Base-by-base conservation (phyloP, 495 filamentous ascomycete species). In the Aspergillus cavernicola region DNA sequence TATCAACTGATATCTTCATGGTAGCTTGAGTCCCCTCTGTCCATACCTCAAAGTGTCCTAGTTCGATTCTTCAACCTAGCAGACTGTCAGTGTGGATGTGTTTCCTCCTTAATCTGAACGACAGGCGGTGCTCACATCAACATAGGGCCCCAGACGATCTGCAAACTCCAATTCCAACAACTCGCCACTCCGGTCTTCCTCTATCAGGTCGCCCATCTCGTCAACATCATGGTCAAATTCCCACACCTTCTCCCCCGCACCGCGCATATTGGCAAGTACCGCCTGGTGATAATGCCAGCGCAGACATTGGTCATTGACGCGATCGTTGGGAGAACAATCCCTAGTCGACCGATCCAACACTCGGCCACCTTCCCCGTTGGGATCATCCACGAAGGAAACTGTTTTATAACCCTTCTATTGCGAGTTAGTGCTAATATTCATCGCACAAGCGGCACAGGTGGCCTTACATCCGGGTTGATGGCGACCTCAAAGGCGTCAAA, bases 391-490 rank as follows among this genome's bases (percentile, higher is more conserved):
- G 31, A 33, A 33, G 31, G 3, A 10, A 3, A 33, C 11, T 3
- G 31, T 33, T 33, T 10, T 4, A 13, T 33, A 33, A 11, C 31
- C 31, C 3, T n/a, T 10, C 31, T 33, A 33, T 11, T 13, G 11
- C 7, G 4, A 13, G 31, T 33, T 13, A 33, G 26, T 29, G 9
- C n/a, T n/a, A n/a, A n/a, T n/a, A 29, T 29, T 29, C 26, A 29
- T 9, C 4, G 26, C 4, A 29, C 26, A 29, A 29, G 26, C 9
- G 9, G 9, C 9, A 29, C 4, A 4, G 26, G 26, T 29, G 4
- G 9, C 9, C 43, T 47, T 47, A 47, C 43, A 35, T 47, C 43
- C 1, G 43, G 43, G 28, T 33, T 47, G 6, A 47, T 33, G 4
- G 28, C 24, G 20, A 47, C 6, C 2, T 31, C 16, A 22, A 29